Conservation (phyloP, 495 filamentous ascomycete species). For the Jackrogersella minutella region DNA sequence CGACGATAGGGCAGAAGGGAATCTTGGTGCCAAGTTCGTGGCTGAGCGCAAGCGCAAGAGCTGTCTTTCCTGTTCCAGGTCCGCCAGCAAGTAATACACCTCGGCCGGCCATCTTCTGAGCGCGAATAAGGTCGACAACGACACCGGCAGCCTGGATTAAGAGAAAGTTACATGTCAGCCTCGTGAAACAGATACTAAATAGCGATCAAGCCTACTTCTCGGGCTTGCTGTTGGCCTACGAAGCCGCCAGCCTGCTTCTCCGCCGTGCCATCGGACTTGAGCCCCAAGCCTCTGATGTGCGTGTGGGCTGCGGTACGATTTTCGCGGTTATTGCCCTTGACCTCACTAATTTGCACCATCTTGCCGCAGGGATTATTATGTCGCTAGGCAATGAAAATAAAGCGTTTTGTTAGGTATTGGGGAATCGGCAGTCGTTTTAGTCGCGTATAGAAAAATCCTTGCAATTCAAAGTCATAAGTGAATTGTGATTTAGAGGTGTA, state of each 20-base stretch:
- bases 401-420: background rate
- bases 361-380: constrained; percentile 38
- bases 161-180: constrained; percentile 21
- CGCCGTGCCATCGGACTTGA: constrained; percentile 82
- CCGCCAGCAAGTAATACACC: constrained; percentile 91
- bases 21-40: constrained; percentile 97
- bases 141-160: constrained; percentile 78
- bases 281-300: constrained; percentile 92
- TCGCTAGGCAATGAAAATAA: constrained; percentile 6
- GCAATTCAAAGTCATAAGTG: background rate
- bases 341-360: constrained; percentile 96
- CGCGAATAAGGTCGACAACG: constrained; percentile 90
- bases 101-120: constrained; percentile 95
- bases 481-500: background rate
- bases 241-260: constrained; percentile 81
- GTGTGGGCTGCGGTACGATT: constrained; percentile 95
- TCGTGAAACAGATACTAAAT: background rate
- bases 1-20: constrained; percentile 95
- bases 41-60: constrained; percentile 89
- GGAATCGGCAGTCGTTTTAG: background rate
- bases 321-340: constrained; percentile 93
- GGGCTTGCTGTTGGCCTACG: constrained; percentile 84
- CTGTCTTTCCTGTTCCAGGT: constrained; percentile 96
- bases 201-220: constrained; percentile 67
- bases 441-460: background rate